phyloP scores from a whole-genome alignment of 1,139 yeast species.

The Chernovozyma sophiae-reginae region DNA sequence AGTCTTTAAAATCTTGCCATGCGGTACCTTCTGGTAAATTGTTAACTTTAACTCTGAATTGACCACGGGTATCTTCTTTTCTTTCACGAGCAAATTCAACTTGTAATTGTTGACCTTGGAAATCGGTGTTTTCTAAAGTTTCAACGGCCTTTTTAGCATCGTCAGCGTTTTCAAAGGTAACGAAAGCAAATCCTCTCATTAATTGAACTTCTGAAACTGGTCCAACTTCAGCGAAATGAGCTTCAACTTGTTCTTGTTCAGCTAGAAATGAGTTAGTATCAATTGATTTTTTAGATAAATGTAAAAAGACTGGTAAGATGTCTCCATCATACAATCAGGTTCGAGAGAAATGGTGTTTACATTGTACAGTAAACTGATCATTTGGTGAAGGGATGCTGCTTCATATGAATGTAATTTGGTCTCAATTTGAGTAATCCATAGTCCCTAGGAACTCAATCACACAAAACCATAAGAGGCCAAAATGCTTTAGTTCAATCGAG shows the following conservation, averaged over 20 bases:
- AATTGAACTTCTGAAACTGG: constrained; percentile 63
- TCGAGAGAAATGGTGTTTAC: no score
- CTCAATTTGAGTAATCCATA: no score
- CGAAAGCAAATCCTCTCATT: constrained; percentile 74
- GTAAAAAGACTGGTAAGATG: no score
- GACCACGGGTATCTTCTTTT: constrained; percentile 58
- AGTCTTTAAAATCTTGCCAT: constrained; percentile 84
- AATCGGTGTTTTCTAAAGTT: constrained; percentile 51
- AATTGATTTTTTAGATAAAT: no score
- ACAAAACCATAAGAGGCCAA: no score
- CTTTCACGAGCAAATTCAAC: constrained; percentile 68
- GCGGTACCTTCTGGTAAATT: constrained; percentile 73
- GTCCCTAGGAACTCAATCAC: no score
- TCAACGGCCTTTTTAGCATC: constrained; percentile 65
- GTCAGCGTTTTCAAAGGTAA: constrained; percentile 63
- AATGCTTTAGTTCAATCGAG: no score
- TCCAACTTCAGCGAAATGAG: constrained; percentile 62
- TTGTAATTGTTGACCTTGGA: constrained; percentile 62
- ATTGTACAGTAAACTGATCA: no score
- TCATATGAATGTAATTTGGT: no score
- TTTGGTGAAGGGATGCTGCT: no score
- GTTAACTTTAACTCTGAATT: constrained; percentile 64
- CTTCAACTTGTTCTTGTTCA: constrained; percentile 58
- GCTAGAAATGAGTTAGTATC: constrained; percentile 21
- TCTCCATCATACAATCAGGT: no score